A percentile compares a stretch with the other conserved stretches of the same genome.
phyloP scores from a whole-genome alignment of 495 filamentous ascomycete species.

The Aspergillus coremiiformis region DNA sequence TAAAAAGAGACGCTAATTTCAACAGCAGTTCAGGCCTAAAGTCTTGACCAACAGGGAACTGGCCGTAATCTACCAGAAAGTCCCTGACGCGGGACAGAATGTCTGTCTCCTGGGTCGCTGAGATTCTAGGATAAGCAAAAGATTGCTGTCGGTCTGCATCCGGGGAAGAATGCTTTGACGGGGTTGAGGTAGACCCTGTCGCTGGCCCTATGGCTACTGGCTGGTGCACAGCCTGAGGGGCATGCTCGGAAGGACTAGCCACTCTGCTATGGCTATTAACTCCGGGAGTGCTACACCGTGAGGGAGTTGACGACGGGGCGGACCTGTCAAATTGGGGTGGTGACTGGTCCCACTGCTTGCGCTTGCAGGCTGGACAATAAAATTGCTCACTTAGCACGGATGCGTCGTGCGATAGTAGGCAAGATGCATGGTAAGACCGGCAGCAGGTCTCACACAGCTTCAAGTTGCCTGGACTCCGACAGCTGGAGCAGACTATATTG shows the following conservation, averaged over 20 bases:
- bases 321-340: slow-evolving; percentile 12
- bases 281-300: slow-evolving; percentile 10
- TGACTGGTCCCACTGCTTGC: slow-evolving; percentile 20
- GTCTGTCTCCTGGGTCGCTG: not conserved
- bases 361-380: slow-evolving; percentile 22
- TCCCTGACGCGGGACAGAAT: slow-evolving; percentile 7
- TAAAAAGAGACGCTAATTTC: slow-evolving; percentile 19
- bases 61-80: slow-evolving; percentile 9
- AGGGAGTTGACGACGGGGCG: slow-evolving; percentile 7
- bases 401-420: slow-evolving; percentile 10
- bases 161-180: not conserved
- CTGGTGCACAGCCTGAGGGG: not conserved
- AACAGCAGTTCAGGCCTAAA: slow-evolving; percentile 13
- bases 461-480: slow-evolving; percentile 22
- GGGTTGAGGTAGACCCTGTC: not conserved
- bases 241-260: slow-evolving; percentile 1
- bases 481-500: slow-evolving; percentile 27
- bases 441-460: slow-evolving; percentile 28
- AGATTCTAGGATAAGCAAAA: not conserved
- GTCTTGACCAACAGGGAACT: slow-evolving; percentile 9
- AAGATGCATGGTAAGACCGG: slow-evolving; percentile 29
- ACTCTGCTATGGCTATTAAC: not conserved
- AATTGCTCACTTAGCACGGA: slow-evolving; percentile 5
- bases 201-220: not conserved
- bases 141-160: not conserved